A percentile compares a stretch with the other conserved stretches of the same genome.
phyloP scores from a whole-genome alignment of 78 protist genomes.

The Fonticula alba region DNA sequence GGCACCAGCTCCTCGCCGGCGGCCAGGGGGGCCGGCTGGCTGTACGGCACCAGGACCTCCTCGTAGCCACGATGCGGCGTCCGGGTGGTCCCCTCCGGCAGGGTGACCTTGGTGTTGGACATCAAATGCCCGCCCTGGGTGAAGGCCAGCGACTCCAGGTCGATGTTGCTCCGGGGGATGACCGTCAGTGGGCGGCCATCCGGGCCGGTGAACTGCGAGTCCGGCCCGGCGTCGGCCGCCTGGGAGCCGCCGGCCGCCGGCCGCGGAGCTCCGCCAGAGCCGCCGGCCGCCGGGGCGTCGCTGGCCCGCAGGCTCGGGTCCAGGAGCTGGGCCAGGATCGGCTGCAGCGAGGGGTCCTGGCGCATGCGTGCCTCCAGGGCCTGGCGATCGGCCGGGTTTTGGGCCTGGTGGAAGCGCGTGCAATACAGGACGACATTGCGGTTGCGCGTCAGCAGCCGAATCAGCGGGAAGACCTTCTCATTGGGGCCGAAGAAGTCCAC shows the following conservation, averaged over 20 bases:
- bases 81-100: conserved; percentile 55
- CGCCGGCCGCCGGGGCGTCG: neutral
- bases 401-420: conserved; percentile 42
- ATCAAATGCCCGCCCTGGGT: conserved; percentile 62
- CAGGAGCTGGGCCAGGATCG: conserved; percentile 19
- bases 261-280: too few relatives aligned
- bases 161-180: conserved; percentile 12
- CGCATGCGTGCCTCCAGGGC: conserved; percentile 46
- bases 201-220: neutral
- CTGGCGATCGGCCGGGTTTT: conserved; percentile 37
- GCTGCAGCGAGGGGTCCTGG: conserved; percentile 13
- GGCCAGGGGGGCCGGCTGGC: conserved; percentile 7
- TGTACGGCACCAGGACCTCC: conserved; percentile 64
- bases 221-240: neutral
- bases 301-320: conserved; percentile 3
- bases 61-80: conserved; percentile 56
- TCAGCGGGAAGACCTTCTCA: conserved; percentile 62
- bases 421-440: conserved; percentile 32
- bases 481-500: conserved; percentile 52
- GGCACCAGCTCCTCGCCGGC: conserved; percentile 14
- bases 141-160: conserved; percentile 62
- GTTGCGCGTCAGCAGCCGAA: conserved; percentile 31
- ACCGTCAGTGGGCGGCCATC: too few relatives aligned
- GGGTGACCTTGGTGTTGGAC: conserved; percentile 41
- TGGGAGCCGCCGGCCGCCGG: too few relatives aligned